A percentile compares a stretch with the other conserved stretches of the same genome.
Evolutionary conservation across 2,329 filamentous ascomycete genomes (phyloP).

Genomic region (Tolypocladium amazonense): DNA sequence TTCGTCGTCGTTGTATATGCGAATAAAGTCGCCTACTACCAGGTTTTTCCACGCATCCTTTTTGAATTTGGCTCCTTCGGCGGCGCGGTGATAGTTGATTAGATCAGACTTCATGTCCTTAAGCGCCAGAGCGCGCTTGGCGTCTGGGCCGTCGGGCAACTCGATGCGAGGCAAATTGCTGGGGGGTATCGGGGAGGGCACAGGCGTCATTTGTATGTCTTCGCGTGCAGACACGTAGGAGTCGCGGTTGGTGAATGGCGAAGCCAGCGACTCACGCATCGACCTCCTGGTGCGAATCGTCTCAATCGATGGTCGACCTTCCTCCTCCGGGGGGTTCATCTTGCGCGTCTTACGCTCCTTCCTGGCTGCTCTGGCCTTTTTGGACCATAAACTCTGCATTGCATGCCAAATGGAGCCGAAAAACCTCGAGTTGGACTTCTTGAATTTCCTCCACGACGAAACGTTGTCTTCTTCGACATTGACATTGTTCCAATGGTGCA

Average conservation of each 20-base stretch:
- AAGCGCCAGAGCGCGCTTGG: constrained; percentile 24
- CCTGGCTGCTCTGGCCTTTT: constrained; percentile 37
- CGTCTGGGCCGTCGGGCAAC: constrained; percentile 25
- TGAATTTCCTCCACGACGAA: constrained; percentile 75
- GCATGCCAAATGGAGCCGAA: constrained; percentile 42
- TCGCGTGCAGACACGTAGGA: constrained; percentile 48
- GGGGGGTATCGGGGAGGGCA: constrained; percentile 61
- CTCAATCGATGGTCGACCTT: constrained; percentile 50
- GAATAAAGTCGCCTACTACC: constrained; percentile 90
- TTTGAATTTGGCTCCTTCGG: constrained; percentile 73
- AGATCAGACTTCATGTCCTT: constrained; percentile 44
- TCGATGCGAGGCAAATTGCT: constrained; percentile 27
- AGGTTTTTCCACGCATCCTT: constrained; percentile 92
- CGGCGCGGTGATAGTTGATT: constrained; percentile 58
- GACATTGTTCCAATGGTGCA: constrained; percentile 84
- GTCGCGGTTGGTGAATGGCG: constrained; percentile 42
- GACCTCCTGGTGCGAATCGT: constrained; percentile 22
- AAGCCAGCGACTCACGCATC: constrained; percentile 28
- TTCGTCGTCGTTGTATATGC: constrained; percentile 92
- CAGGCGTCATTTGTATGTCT: constrained; percentile 92
- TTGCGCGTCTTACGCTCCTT: constrained; percentile 31
- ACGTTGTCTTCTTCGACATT: constrained; percentile 85
- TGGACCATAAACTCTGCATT: constrained; percentile 37
- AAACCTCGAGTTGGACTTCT: constrained; percentile 69
- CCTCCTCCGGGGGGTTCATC: constrained; percentile 16